phyloP scores from a whole-genome alignment of 129 eudicot genomes.

The Glebionis coronaria region DNA sequence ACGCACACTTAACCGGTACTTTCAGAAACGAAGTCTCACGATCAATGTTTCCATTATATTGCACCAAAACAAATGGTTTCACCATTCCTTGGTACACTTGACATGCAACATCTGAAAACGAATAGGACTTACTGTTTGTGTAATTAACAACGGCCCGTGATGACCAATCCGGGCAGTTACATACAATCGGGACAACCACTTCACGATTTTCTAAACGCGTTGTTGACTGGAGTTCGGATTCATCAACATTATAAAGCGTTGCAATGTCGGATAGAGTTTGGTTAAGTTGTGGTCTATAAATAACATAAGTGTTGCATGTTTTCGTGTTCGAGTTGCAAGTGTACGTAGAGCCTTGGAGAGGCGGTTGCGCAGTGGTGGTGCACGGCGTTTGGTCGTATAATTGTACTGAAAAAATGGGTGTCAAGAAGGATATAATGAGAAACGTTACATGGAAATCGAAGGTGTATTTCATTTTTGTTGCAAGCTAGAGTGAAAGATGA shows the following conservation, averaged over 20 bases:
- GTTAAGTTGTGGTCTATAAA: constrained; percentile 40
- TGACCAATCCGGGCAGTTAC: constrained; percentile 37
- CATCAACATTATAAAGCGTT: constrained; percentile 31
- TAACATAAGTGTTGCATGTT: constrained; percentile 39
- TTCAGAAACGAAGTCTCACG: constrained; percentile 18
- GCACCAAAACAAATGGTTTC: constrained; percentile 30
- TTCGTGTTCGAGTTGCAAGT: constrained; percentile 31
- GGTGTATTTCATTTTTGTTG: constrained; percentile 23
- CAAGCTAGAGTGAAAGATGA: background rate
- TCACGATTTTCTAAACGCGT: constrained; percentile 23
- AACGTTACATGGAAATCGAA: constrained; percentile 14
- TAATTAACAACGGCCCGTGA: constrained; percentile 30
- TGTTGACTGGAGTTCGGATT: constrained; percentile 22
- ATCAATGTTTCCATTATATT: constrained; percentile 25
- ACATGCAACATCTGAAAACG: constrained; percentile 35
- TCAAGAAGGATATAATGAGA: constrained; percentile 15
- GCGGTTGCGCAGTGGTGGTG: constrained; percentile 25
- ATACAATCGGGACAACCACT: constrained; percentile 37
- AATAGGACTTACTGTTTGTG: constrained; percentile 12
- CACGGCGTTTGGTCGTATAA: constrained; percentile 39
- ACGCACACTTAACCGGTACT: constrained; percentile 53
- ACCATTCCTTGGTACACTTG: constrained; percentile 41
- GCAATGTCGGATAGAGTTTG: constrained; percentile 37
- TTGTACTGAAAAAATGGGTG: constrained; percentile 25
- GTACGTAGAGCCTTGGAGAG: constrained; percentile 35